phyloP scores from a whole-genome alignment of 768 basidiomycete genomes.

The Suillus lakei region DNA sequence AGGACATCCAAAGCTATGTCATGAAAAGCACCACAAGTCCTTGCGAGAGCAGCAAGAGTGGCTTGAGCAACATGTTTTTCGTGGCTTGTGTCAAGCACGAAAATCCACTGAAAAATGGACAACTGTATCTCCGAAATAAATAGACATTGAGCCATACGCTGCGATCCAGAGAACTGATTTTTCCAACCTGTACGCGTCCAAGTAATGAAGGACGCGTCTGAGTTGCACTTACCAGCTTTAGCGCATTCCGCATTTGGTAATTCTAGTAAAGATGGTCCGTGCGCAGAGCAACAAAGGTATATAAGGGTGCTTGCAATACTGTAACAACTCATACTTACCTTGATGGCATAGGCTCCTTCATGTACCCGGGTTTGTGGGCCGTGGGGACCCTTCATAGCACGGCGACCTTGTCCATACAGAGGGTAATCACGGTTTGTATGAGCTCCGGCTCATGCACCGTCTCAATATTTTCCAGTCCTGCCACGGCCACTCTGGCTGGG shows the following conservation, averaged over 20 bases:
- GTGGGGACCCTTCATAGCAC: slow-evolving; percentile 42
- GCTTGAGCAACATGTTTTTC: background rate
- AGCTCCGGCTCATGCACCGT: slow-evolving; percentile 50
- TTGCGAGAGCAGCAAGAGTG: slow-evolving; percentile 27
- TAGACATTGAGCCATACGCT: slow-evolving; percentile 30
- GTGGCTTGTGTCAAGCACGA: background rate
- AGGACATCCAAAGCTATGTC: slow-evolving; percentile 27
- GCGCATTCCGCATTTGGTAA: background rate
- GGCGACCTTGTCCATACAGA: slow-evolving; percentile 34
- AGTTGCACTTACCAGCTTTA: too few species aligned
- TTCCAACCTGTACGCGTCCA: background rate
- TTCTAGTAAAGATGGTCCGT: slow-evolving; percentile 27
- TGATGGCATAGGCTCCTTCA: slow-evolving; percentile 59
- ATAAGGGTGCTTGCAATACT: slow-evolving; percentile 17
- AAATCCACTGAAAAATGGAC: slow-evolving; percentile 25
- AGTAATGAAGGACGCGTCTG: too few species aligned
- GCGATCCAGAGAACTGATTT: background rate
- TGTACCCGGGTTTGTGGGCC: slow-evolving; percentile 53
- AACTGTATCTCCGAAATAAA: slow-evolving; percentile 32
- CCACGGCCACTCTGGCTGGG: slow-evolving; percentile 46
- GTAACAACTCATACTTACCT: slow-evolving; percentile 56
- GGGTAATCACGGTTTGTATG: slow-evolving; percentile 44
- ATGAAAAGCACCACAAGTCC: slow-evolving; percentile 30
- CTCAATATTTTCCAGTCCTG: slow-evolving; percentile 51
- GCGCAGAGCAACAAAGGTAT: slow-evolving; percentile 28